These are phyloP conservation scores for Fragilaria radians DNA, from an alignment of 108 stramenopile species.

Conservation along the genomic window DNA sequence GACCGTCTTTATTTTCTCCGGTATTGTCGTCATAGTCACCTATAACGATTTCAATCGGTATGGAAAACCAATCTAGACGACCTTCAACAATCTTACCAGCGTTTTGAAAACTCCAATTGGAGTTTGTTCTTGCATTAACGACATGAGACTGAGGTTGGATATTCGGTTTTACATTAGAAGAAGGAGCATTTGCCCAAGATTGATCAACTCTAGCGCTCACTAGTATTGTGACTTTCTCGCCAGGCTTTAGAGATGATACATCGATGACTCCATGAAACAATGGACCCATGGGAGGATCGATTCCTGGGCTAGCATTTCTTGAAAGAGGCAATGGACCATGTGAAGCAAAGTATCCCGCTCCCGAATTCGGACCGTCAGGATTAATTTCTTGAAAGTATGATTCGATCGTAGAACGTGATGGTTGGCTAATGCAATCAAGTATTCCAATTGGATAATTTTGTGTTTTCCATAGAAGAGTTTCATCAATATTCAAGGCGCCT, in stretches of 20 bases:
- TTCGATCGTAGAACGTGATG: conserved; percentile 12
- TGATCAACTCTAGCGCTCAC: conserved; percentile 63
- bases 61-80: conserved; percentile 74
- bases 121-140: conserved; percentile 87
- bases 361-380: conserved; percentile 7
- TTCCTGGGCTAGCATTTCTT: conserved; percentile 1
- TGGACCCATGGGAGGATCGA: conserved; percentile 24
- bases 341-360: conserved; percentile 23
- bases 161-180: conserved; percentile 14
- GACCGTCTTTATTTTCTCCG: conserved; percentile 13
- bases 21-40: conserved; percentile 30
- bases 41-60: conserved; percentile 55
- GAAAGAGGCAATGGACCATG: conserved; percentile 20
- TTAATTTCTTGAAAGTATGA: conserved; percentile 8
- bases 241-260: conserved; percentile 28
- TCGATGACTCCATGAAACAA: conserved; percentile 48
- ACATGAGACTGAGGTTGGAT: conserved; percentile 77
- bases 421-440: conserved; percentile 48
- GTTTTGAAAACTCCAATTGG: conserved; percentile 59
- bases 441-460: conserved; percentile 27
- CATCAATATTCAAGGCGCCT: conserved; percentile 67
- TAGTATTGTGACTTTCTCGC: conserved; percentile 50
- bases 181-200: conserved; percentile 33
- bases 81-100: conserved; percentile 65
- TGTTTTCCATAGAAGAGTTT: conserved; percentile 52